phyloP scores from a whole-genome alignment of 2,329 filamentous ascomycete species.

The Trichoderma sp. region DNA sequence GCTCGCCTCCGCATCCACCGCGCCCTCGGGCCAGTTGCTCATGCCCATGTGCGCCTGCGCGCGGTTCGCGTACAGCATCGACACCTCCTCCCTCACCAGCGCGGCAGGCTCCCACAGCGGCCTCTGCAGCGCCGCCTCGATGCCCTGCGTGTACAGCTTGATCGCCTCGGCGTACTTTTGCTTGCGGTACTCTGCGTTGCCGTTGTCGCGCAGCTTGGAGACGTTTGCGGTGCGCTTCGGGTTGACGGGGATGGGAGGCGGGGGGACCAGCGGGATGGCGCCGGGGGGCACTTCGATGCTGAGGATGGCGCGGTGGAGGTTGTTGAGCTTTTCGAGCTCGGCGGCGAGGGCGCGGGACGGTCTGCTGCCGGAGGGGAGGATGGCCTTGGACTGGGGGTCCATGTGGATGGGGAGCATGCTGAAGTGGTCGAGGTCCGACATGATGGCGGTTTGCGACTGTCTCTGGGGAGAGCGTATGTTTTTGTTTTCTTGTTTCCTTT shows the following conservation, averaged over 20 bases:
- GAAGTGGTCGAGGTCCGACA: conserved; percentile 73
- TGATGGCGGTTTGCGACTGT: conserved; percentile 37
- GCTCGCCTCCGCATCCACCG: conserved; percentile 85
- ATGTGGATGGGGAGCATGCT: conserved; percentile 79
- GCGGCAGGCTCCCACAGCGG: conserved; percentile 87
- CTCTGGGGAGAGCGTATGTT: neutral
- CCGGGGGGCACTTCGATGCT: conserved; percentile 53
- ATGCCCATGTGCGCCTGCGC: conserved; percentile 88
- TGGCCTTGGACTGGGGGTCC: conserved; percentile 78
- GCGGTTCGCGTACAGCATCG: conserved; percentile 79
- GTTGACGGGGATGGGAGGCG: conserved; percentile 87
- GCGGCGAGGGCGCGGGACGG: conserved; percentile 57
- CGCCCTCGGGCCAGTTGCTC: conserved; percentile 80
- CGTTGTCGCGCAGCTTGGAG: conserved; percentile 85
- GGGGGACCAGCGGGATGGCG: conserved; percentile 68
- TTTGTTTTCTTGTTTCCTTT: neutral
- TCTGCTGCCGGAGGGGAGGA: conserved; percentile 45
- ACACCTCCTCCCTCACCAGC: conserved; percentile 82
- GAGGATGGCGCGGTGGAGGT: conserved; percentile 75
- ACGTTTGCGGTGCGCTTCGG: conserved; percentile 88
- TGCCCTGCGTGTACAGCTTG: conserved; percentile 79
- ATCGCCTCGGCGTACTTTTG: conserved; percentile 74
- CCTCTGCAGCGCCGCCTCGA: conserved; percentile 83
- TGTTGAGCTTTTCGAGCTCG: conserved; percentile 76
- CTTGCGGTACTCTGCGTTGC: conserved; percentile 83